Evolutionary conservation across 305 asterid species (phyloP).

Genomic region (Fraxinus albicans): DNA sequence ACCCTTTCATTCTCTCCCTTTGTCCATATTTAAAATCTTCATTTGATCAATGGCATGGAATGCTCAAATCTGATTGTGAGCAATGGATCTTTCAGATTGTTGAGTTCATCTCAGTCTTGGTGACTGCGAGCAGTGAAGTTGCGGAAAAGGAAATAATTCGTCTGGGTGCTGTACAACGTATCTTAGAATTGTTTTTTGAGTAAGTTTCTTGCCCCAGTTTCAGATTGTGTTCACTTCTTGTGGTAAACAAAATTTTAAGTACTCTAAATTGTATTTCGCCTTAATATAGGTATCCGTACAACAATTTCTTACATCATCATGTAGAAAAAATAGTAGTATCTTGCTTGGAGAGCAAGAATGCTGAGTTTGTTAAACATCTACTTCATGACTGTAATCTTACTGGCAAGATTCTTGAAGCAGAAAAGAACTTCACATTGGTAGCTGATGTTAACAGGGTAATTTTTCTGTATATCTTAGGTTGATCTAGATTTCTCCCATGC

Average conservation of each 20-base stretch:
- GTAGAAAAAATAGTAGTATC: slow-evolving; percentile 69
- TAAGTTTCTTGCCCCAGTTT: slow-evolving; percentile 37
- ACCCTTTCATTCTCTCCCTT: neutral
- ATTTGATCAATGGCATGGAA: slow-evolving; percentile 17
- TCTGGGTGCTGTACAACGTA: slow-evolving; percentile 71
- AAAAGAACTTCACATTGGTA: slow-evolving; percentile 54
- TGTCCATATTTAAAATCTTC: slow-evolving; percentile 9
- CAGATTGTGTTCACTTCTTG: slow-evolving; percentile 20
- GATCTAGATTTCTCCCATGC: neutral
- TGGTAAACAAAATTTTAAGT: slow-evolving; percentile 22
- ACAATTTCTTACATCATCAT: slow-evolving; percentile 89
- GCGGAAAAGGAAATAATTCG: slow-evolving; percentile 85
- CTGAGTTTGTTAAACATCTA: slow-evolving; percentile 71
- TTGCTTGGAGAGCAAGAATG: slow-evolving; percentile 85
- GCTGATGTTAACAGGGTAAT: slow-evolving; percentile 54
- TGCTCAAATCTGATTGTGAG: slow-evolving; percentile 29
- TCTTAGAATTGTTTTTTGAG: slow-evolving; percentile 81
- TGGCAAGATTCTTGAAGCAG: slow-evolving; percentile 82
- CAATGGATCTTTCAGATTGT: slow-evolving; percentile 58
- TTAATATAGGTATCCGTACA: slow-evolving; percentile 76
- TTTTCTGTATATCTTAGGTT: neutral
- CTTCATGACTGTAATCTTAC: slow-evolving; percentile 77
- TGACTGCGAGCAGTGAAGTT: slow-evolving; percentile 70
- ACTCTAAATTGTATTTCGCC: slow-evolving; percentile 16
- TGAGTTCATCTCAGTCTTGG: slow-evolving; percentile 94